Conservation (phyloP, 2,329 filamentous ascomycete species). For the Verticillium albo-atrum region DNA sequence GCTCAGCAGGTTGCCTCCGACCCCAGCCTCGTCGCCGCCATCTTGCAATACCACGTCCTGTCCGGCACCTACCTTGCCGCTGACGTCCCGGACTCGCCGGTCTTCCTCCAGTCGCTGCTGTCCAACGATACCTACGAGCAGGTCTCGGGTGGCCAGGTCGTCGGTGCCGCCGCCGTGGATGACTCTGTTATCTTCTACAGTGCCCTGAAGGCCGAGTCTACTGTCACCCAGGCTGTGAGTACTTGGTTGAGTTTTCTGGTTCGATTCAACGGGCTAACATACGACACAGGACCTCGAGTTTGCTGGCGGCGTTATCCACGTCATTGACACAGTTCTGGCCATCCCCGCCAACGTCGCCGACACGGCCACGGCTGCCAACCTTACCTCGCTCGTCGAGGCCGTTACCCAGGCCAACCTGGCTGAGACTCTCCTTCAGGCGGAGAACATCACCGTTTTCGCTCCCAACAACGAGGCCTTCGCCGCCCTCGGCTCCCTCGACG, state of each 20-base stretch:
- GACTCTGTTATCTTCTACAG: slow-evolving; percentile 40
- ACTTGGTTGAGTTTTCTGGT: no score
- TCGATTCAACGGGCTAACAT: background rate
- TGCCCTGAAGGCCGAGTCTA: slow-evolving; percentile 42
- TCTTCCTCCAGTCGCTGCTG: slow-evolving; percentile 38
- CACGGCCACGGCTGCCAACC: slow-evolving; percentile 34
- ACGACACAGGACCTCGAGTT: slow-evolving; percentile 37
- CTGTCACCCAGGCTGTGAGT: slow-evolving; percentile 31
- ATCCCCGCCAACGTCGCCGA: slow-evolving; percentile 38
- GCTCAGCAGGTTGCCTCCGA: slow-evolving; percentile 12
- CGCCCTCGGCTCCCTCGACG: slow-evolving; percentile 44
- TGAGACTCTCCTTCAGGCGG: slow-evolving; percentile 20
- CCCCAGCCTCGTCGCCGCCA: slow-evolving; percentile 22
- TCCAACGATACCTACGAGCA: slow-evolving; percentile 48
- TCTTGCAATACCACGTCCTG: slow-evolving; percentile 53
- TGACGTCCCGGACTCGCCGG: slow-evolving; percentile 14
- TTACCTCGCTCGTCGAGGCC: slow-evolving; percentile 42
- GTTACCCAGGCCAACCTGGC: slow-evolving; percentile 38
- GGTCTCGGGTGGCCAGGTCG: slow-evolving; percentile 55
- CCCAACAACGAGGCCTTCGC: slow-evolving; percentile 57
- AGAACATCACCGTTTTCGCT: slow-evolving; percentile 57
- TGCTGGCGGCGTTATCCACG: slow-evolving; percentile 48
- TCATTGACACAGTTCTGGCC: slow-evolving; percentile 43
- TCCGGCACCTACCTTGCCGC: slow-evolving; percentile 40
- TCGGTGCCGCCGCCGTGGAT: slow-evolving; percentile 37